Percentiles rank a stretch among this genome's conserved stretches.
Evolutionary conservation across 1,284 basidiomycete species (phyloP).

Genomic region (Xerocomus cyaneibrunnescens): DNA sequence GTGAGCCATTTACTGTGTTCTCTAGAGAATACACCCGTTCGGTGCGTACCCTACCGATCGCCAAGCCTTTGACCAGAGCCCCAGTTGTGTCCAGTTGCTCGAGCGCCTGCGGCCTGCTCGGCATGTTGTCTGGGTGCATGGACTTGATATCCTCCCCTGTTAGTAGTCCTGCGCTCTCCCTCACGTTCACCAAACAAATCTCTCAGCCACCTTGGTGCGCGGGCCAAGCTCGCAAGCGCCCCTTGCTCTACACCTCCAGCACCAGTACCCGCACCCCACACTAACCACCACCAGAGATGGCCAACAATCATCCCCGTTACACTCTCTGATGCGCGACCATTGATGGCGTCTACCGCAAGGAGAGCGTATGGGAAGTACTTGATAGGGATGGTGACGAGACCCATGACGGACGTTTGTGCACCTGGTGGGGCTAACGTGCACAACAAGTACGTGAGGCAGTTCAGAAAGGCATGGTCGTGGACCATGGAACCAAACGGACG

Average conservation of each 20-base stretch:
- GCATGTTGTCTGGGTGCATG: conserved; percentile 32
- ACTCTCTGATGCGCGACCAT: conserved; percentile 60
- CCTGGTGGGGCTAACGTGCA: conserved; percentile 66
- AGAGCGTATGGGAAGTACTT: conserved; percentile 76
- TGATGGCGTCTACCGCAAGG: conserved; percentile 69
- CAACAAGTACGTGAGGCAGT: conserved; percentile 68
- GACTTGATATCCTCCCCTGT: conserved; percentile 27
- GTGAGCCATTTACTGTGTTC: not conserved
- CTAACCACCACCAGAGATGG: conserved; percentile 76
- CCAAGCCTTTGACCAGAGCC: conserved; percentile 45
- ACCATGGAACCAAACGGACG: conserved; percentile 59
- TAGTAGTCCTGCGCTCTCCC: conserved; percentile 14
- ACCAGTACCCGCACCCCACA: conserved; percentile 46
- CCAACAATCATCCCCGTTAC: conserved; percentile 74
- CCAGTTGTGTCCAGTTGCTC: conserved; percentile 39
- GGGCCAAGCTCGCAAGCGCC: conserved; percentile 26
- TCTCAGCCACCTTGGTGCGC: conserved; percentile 42
- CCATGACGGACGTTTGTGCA: conserved; percentile 69
- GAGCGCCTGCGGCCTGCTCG: conserved; percentile 28
- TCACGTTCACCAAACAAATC: conserved; percentile 35
- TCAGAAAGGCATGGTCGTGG: conserved; percentile 67
- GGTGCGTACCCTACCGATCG: conserved; percentile 5
- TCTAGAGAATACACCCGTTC: not conserved
- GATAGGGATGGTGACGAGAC: conserved; percentile 68
- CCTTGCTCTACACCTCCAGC: conserved; percentile 33